Conservation (phyloP, 1,284 basidiomycete genomes). For the Cronartium quercuum region DNA sequence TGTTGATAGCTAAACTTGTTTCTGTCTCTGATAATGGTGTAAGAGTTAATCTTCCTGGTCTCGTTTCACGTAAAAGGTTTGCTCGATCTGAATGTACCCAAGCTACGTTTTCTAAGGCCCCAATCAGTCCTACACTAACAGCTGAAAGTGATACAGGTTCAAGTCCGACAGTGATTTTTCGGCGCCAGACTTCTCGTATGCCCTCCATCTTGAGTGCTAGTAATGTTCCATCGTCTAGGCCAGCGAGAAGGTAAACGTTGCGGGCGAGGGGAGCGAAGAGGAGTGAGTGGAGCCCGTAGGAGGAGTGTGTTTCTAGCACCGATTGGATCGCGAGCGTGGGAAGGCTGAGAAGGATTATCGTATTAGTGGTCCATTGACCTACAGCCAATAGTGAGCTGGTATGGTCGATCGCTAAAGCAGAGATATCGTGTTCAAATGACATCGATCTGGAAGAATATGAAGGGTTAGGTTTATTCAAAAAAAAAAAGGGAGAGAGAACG, state of each 20-base stretch:
- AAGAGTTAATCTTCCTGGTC: neutral
- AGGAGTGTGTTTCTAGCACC: conserved; percentile 6
- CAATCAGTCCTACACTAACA: neutral
- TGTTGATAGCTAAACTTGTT: neutral
- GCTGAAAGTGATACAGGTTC: neutral
- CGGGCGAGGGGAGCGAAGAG: neutral
- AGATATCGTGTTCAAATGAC: conserved; percentile 13
- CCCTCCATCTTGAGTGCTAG: neutral
- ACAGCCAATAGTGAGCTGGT: conserved; percentile 7
- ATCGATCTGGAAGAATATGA: neutral
- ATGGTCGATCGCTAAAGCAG: conserved; percentile 22
- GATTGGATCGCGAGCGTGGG: neutral
- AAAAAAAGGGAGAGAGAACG: neutral
- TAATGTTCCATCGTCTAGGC: conserved; percentile 15
- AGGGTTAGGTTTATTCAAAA: neutral
- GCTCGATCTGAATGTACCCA: conserved; percentile 18
- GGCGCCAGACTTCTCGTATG: neutral
- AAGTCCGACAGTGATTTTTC: neutral
- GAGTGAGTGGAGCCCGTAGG: conserved; percentile 18
- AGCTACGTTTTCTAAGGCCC: neutral
- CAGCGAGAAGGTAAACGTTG: neutral
- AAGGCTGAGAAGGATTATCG: conserved; percentile 9
- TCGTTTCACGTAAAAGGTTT: neutral
- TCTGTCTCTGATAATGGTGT: conserved; percentile 2
- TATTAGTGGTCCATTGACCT: conserved; percentile 27